Base-by-base conservation (phyloP, 768 basidiomycete genomes). In the Tylopilus sp. region DNA sequence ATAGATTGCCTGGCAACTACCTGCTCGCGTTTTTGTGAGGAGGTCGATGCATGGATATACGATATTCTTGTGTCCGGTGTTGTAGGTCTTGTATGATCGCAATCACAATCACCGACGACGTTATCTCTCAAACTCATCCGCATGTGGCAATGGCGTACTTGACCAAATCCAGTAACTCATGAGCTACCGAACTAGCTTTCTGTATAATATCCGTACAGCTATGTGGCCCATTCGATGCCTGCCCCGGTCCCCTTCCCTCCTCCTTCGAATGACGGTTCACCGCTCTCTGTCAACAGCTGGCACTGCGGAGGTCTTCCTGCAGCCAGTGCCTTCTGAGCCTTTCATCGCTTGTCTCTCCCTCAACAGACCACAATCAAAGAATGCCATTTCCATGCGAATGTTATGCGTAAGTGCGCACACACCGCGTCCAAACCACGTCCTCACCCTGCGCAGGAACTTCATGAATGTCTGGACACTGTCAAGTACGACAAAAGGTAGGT, bases 311-410 rank as follows among this genome's bases (percentile, higher is more conserved):
- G 75, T 68, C 12, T 75, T 69, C 58, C 70, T 88, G 23, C 78
- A 85, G 61, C 75, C 77, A 18, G 62, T 81, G 15, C 57, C 66
- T 25, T 74, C 76, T 15, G 74, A 81, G 57, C 81, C 83, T 8
- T 89, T 90, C 8, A 76, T 93, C 44, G 75, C 79, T 18, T 86
- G 78, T 57, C 75, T 95, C 18, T 81, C 82, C n/a, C 79, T 95
- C 51, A 88, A 94, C 63, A 76, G 89, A 52, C 88, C 91, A 8
- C 77, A 86, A 58, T 84, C 81, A 60, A 92, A 85, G 77, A 95
- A 95, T 71, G 91, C 93, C 20, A 89, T 95, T 40, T 93, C 91
- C 3, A 70, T 81, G 53, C 72, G 73, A 31, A 76, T 95, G 56
- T 73, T 95, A 28, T 72, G 80, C 73, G 90, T 88, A 48, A 61